Base-by-base conservation (phyloP, 331 rosid species). In the Quercus lobata region DNA sequence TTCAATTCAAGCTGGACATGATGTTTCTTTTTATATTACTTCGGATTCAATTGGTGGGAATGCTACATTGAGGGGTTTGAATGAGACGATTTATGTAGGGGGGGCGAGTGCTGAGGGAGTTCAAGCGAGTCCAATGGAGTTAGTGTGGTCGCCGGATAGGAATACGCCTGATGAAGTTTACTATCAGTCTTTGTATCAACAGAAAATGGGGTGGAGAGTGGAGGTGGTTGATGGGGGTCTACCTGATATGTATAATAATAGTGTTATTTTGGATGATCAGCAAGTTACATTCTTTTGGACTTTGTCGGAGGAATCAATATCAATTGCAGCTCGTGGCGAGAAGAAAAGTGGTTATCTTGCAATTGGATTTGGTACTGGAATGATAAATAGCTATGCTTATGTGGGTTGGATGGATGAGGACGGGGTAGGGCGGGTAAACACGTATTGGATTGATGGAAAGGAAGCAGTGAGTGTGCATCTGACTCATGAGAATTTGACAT, bases 211-310 rank as follows among this genome's bases (percentile, higher is more conserved):
- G 71, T 94, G 94, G 93, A 92, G 34, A 85, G 96, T 94, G 22
- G 85, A 92, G 90, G 97, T 94, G 66, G 97, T 94, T 77, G 97
- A 94, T 75, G 98, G 97, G 52, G 97, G 98, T 83, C 86, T 94
- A 18, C 81, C 98, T 2, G 97, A 94, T 80, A 94, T 94, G 98
- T 94, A 91, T 75, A 90, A 90, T 78, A 94, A 81, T 90, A 94
- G 97, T 88, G 98, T 91, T 75, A 22, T 88, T 78, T 83, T 94
- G 84, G 98, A 94, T 79, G 98, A 94, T 86, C 97, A 94, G 70
- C 98, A 92, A 85, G 96, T 92, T 83, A 86, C 97, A 14, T 90
- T 92, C 83, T 92, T 91, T 81, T 94, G 98, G 98, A 91, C 97
- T 2, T 9, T 94, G 84, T 62, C 90, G 7, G 88, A 84, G 81